Conservation (phyloP, 805 yeast species). For the Zygotorulaspora chibaensis region DNA sequence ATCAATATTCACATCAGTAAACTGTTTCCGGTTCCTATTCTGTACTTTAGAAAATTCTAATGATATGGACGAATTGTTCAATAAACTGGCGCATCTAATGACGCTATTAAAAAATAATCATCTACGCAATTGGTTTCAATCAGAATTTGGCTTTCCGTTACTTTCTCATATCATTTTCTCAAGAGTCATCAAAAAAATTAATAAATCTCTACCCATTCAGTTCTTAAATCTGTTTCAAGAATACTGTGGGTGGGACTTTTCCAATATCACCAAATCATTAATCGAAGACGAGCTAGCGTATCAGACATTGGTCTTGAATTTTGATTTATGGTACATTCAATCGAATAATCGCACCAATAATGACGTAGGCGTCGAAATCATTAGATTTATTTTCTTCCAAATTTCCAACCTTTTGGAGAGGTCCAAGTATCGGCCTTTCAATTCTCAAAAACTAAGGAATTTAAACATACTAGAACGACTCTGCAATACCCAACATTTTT, state of each 20-base stretch:
- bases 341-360: conserved; percentile 10
- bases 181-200: conserved; percentile 19
- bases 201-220: conserved; percentile 35
- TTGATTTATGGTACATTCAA: conserved; percentile 51
- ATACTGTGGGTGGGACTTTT: conserved; percentile 53
- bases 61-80: conserved; percentile 14
- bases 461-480: conserved; percentile 44
- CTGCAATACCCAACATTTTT: conserved; percentile 27
- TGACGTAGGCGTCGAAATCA: conserved; percentile 38
- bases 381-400: conserved; percentile 54
- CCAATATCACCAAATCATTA: conserved; percentile 51
- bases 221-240: conserved; percentile 47
- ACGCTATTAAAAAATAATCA: conserved; percentile 15
- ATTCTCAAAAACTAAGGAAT: conserved; percentile 48
- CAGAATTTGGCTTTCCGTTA: conserved; percentile 20
- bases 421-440: conserved; percentile 49
- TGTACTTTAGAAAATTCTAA: conserved; percentile 10
- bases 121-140: conserved; percentile 18
- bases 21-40: conserved; percentile 18
- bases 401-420: conserved; percentile 50
- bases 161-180: conserved; percentile 18
- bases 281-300: conserved; percentile 56
- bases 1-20: conserved; percentile 18
- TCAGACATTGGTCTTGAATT: conserved; percentile 54
- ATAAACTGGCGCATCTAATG: conserved; percentile 19